A percentile compares a stretch with the other conserved stretches of the same genome.
phyloP scores from a whole-genome alignment of 768 basidiomycete genomes.

The Glaciozyma martinii region DNA sequence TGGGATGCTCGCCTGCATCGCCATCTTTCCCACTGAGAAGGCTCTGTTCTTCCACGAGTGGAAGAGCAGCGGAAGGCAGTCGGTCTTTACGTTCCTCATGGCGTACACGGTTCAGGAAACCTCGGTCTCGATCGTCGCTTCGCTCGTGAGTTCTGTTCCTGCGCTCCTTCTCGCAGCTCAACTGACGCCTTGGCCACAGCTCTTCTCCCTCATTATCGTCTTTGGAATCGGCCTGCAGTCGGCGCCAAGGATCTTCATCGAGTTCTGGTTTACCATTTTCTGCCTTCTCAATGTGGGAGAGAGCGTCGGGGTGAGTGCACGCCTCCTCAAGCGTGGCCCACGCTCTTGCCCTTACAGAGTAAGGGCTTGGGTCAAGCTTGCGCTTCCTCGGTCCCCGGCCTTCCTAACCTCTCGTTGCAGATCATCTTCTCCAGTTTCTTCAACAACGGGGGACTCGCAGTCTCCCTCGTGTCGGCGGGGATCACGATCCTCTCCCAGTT shows the following conservation, averaged over 20 bases:
- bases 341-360: too few relatives aligned
- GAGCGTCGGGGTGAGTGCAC: conserved; percentile 39
- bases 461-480: conserved; percentile 15
- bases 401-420: conserved; percentile 31
- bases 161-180: too few relatives aligned
- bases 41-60: conserved; percentile 46
- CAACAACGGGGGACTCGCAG: conserved; percentile 11
- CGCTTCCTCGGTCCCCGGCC: too few relatives aligned
- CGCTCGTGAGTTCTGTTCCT: conserved; percentile 28
- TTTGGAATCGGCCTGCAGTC: conserved; percentile 40
- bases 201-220: conserved; percentile 37
- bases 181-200: conserved; percentile 18
- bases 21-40: conserved; percentile 45
- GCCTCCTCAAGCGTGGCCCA: too few relatives aligned
- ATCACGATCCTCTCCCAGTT: conserved; percentile 10
- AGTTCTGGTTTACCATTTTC: conserved; percentile 39
- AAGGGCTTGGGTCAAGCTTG: too few relatives aligned
- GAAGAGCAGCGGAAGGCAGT: conserved; percentile 42
- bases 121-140: conserved; percentile 38
- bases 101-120: conserved; percentile 41
- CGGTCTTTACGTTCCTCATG: conserved; percentile 41
- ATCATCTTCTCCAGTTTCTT: conserved; percentile 23
- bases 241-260: conserved; percentile 39
- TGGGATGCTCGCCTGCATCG: conserved; percentile 38
- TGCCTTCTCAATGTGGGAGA: conserved; percentile 40